Percentiles rank a stretch among this genome's conserved stretches.
Conservation (phyloP, 2,329 filamentous ascomycete genomes). For the Paraconiothyrium sp. region DNA sequence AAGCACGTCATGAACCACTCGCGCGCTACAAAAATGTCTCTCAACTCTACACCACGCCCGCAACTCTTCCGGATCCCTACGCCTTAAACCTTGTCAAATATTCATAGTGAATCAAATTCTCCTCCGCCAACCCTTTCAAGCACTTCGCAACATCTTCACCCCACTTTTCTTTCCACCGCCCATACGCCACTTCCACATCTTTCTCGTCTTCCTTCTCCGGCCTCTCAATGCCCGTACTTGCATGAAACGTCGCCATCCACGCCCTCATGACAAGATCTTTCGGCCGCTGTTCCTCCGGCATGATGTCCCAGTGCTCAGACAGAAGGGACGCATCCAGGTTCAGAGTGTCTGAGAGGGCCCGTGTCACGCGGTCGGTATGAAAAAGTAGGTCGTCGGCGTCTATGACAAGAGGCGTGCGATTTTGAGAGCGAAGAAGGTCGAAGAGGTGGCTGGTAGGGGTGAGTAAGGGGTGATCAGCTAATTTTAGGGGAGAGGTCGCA, state of each 20-base stretch:
- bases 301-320: neutral
- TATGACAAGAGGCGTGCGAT: neutral
- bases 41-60: no score
- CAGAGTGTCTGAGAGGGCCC: neutral
- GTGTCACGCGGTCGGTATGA: neutral
- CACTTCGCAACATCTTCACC: neutral
- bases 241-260: neutral
- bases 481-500: no score
- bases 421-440: conserved; percentile 1
- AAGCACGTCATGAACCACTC: no score
- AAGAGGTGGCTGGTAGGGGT: neutral
- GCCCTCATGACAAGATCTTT: neutral
- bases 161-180: neutral
- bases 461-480: no score
- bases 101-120: neutral
- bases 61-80: neutral
- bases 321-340: neutral
- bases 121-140: neutral
- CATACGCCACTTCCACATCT: neutral
- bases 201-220: neutral
- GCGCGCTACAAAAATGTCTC: neutral
- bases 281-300: neutral
- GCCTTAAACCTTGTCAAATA: conserved; percentile 2
- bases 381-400: conserved; percentile 1
- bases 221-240: neutral